phyloP scores from a whole-genome alignment of 345 rosid species.

The Streptanthus diversifolius region DNA sequence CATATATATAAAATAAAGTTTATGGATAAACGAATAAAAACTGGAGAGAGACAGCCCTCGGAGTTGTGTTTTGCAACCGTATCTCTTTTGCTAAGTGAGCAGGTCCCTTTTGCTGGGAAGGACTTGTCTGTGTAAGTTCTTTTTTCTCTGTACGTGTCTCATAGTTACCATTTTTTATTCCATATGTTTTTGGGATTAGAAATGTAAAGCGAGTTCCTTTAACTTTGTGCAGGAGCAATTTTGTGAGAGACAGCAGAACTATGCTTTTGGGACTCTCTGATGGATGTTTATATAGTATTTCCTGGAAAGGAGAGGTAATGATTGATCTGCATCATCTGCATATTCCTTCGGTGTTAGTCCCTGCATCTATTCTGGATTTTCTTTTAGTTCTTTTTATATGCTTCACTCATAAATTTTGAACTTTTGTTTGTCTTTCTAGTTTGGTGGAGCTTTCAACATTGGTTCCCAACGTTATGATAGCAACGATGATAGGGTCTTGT shows the following conservation, averaged over 20 bases:
- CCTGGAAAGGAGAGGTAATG: slow-evolving; percentile 98
- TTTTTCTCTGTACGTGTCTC: slow-evolving; percentile 3
- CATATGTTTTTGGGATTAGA: background rate
- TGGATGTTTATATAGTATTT: slow-evolving; percentile 75
- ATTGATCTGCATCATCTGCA: background rate
- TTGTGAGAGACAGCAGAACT: slow-evolving; percentile 68
- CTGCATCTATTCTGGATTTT: background rate
- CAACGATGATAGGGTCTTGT: slow-evolving; percentile 35
- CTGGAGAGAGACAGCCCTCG: slow-evolving; percentile 77
- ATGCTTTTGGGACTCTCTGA: slow-evolving; percentile 85
- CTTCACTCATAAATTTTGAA: background rate
- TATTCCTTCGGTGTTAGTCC: slow-evolving; percentile 1
- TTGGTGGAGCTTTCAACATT: slow-evolving; percentile 71
- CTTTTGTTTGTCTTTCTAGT: slow-evolving; percentile 42
- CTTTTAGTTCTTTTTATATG: background rate
- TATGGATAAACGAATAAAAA: slow-evolving; percentile 58
- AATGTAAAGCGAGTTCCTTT: slow-evolving; percentile 5
- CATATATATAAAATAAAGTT: slow-evolving; percentile 82
- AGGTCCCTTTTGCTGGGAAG: slow-evolving; percentile 71
- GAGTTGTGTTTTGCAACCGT: slow-evolving; percentile 59
- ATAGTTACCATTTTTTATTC: background rate
- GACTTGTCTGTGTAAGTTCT: slow-evolving; percentile 71
- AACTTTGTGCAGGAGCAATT: slow-evolving; percentile 67
- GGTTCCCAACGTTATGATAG: slow-evolving; percentile 35
- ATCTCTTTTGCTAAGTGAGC: slow-evolving; percentile 73